phyloP scores from a whole-genome alignment of 345 rosid species.

The Rhodamnia rubescens region DNA sequence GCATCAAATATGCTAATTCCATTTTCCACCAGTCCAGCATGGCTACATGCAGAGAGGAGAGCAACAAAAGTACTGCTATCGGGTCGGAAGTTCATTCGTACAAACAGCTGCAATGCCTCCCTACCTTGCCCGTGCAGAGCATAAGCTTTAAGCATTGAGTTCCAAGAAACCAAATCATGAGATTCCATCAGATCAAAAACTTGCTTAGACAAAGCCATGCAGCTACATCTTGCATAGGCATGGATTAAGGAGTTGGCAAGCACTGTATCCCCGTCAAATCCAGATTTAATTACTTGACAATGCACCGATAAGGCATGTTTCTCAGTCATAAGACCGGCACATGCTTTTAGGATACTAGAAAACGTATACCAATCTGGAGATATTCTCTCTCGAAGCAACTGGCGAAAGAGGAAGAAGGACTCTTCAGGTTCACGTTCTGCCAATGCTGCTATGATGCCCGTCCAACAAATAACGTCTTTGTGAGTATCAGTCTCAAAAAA shows the following conservation, averaged over 20 bases:
- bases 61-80: slow-evolving; percentile 76
- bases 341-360: slow-evolving; percentile 69
- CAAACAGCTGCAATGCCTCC: slow-evolving; percentile 50
- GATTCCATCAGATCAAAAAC: slow-evolving; percentile 53
- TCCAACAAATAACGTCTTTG: slow-evolving; percentile 67
- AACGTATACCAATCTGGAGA: slow-evolving; percentile 70
- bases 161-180: slow-evolving; percentile 66
- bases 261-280: slow-evolving; percentile 50
- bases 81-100: slow-evolving; percentile 45
- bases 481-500: slow-evolving; percentile 32
- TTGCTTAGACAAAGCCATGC: slow-evolving; percentile 43
- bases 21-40: slow-evolving; percentile 70
- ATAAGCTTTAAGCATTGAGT: slow-evolving; percentile 78
- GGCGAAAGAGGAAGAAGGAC: slow-evolving; percentile 51
- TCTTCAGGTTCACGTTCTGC: slow-evolving; percentile 54
- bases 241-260: slow-evolving; percentile 69
- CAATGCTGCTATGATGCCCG: slow-evolving; percentile 65
- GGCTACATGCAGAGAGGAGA: slow-evolving; percentile 82
- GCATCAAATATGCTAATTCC: slow-evolving; percentile 49
- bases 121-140: slow-evolving; percentile 69
- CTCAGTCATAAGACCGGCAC: slow-evolving; percentile 63
- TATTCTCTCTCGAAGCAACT: slow-evolving; percentile 32
- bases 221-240: slow-evolving; percentile 76
- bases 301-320: slow-evolving; percentile 48
- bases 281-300: slow-evolving; percentile 50